Conservation (phyloP, 768 basidiomycete species). For the Tulasnella calospora region DNA sequence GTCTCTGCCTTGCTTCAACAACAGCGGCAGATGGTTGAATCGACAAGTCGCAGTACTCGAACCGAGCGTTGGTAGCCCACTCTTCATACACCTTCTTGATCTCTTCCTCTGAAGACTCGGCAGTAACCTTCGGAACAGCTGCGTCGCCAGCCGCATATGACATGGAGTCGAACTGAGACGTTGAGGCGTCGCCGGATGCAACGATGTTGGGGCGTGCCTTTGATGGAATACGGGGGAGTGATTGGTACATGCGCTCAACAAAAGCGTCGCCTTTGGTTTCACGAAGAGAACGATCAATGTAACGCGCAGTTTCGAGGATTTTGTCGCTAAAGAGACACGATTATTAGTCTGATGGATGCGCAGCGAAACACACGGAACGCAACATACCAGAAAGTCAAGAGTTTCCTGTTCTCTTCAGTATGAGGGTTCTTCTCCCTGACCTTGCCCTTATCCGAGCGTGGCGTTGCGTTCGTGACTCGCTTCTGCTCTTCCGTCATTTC, state of each 20-base stretch:
- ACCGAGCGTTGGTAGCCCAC: constrained; percentile 78
- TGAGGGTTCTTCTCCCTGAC: constrained; percentile 49
- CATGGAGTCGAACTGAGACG: constrained; percentile 33
- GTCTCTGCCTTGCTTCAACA: constrained; percentile 34
- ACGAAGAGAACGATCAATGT: constrained; percentile 80
- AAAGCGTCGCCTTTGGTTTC: constrained; percentile 89
- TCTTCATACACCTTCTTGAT: constrained; percentile 66
- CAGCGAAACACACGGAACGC: neutral
- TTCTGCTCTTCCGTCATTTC: constrained; percentile 88
- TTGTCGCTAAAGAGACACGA: constrained; percentile 44
- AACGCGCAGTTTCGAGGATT: constrained; percentile 73
- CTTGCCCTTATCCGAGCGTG: constrained; percentile 56
- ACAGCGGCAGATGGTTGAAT: constrained; percentile 38
- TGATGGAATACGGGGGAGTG: constrained; percentile 66
- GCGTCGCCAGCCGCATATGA: neutral
- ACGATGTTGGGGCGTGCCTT: constrained; percentile 24
- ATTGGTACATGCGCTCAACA: constrained; percentile 67
- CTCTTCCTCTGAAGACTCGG: constrained; percentile 61
- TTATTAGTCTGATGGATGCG: neutral
- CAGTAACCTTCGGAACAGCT: constrained; percentile 35
- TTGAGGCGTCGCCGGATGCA: constrained; percentile 34
- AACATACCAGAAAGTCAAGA: constrained; percentile 66
- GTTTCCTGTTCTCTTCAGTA: constrained; percentile 70
- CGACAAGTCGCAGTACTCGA: constrained; percentile 88
- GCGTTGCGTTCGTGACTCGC: constrained; percentile 55